Evolutionary conservation across 257 asterid genomes (phyloP).

Genomic region (Solanum infundibuliforme): DNA sequence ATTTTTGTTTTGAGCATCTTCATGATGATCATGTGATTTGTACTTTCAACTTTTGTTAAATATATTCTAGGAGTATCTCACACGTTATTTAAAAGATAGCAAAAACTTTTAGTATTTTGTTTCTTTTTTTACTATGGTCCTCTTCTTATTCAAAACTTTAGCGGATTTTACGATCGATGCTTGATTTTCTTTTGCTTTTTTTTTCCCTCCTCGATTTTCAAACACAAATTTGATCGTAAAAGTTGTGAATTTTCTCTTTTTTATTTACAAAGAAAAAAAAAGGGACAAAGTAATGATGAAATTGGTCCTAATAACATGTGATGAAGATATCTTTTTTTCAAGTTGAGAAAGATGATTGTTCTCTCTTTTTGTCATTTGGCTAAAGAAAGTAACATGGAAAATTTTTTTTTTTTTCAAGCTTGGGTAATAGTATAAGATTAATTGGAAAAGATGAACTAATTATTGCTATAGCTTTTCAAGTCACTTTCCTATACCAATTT

Average conservation of each 20-base stretch:
- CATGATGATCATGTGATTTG: neutral
- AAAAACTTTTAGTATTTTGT: neutral
- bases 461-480: neutral
- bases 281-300: neutral
- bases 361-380: neutral
- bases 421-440: neutral
- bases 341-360: neutral
- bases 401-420: neutral
- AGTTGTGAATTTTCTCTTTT: neutral
- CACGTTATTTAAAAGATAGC: neutral
- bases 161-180: constrained; percentile 2
- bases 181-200: neutral
- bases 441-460: neutral
- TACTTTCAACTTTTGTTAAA: neutral
- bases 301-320: neutral
- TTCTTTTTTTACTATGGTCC: neutral
- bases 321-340: neutral
- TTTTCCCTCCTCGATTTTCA: neutral
- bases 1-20: neutral
- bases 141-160: neutral
- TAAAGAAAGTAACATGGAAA: neutral
- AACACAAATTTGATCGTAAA: neutral
- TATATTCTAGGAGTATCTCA: neutral
- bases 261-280: neutral
- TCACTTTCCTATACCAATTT: neutral